phyloP scores from a whole-genome alignment of 2,329 filamentous ascomycete genomes.

The Spiromastix sp. region DNA sequence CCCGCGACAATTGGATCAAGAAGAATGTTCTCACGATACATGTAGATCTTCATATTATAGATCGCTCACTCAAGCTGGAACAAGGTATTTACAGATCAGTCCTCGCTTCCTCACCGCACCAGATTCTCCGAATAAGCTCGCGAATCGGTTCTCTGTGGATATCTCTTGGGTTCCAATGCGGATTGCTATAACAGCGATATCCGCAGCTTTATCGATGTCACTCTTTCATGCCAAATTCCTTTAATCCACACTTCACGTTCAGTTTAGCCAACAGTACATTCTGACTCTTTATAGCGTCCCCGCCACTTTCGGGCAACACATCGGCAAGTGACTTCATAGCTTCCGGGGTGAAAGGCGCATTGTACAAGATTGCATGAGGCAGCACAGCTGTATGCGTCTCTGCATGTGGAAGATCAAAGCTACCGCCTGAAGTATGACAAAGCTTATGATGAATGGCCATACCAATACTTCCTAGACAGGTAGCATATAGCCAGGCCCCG shows the following conservation, averaged over 20 bases:
- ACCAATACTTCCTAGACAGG: constrained; percentile 47
- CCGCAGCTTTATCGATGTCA: too few species aligned
- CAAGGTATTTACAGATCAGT: too few species aligned
- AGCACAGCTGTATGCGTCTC: constrained; percentile 56
- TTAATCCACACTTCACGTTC: constrained; percentile 43
- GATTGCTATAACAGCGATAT: too few species aligned
- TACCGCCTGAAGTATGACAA: constrained; percentile 54
- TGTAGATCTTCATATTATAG: too few species aligned
- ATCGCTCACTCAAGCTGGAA: too few species aligned
- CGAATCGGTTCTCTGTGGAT: too few species aligned
- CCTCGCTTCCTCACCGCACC: too few species aligned
- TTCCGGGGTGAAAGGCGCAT: constrained; percentile 44
- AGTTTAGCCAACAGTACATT: constrained; percentile 47
- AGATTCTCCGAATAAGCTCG: too few species aligned
- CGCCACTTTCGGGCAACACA: constrained; percentile 45
- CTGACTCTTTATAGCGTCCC: constrained; percentile 47
- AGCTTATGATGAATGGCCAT: constrained; percentile 61
- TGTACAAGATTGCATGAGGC: constrained; percentile 54
- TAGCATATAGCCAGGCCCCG: constrained; percentile 55
- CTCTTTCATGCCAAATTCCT: too few species aligned
- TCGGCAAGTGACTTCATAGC: constrained; percentile 44
- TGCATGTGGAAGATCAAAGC: constrained; percentile 54
- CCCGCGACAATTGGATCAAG: too few species aligned
- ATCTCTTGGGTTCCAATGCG: too few species aligned
- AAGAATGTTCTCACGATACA: too few species aligned